Evolutionary conservation across 2,329 filamentous ascomycete species (phyloP), one percentile per base, ranked within the genome.

Genomic region (Aspergillus luchuensis): DNA sequence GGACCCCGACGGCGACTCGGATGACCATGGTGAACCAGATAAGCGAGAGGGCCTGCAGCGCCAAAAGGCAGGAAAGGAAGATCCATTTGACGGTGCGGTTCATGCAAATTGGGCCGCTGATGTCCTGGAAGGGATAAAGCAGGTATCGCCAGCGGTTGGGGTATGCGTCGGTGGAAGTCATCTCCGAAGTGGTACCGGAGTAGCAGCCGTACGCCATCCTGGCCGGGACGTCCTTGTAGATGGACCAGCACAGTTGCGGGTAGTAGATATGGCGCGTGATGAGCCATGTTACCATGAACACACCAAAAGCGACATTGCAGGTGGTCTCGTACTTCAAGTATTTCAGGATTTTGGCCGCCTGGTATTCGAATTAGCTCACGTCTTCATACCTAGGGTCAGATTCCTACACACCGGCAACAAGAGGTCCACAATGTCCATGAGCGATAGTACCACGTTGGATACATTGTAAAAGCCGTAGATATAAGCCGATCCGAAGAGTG

Each of bases 391-490:
- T 17, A 7, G 7, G 17, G 17, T 17, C 8, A 11, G 5, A 15
- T 23, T 2, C 39, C 33, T 36, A 69, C 89, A 74, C 81, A 97
- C 91, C 48, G 94, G 90, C 43, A 99, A 84, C 62, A 97, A 84
- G 54, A 97, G 84, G 72, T 98, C 95, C 50, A 96, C 91, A 56
- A 96, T 84, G 72, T 99, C 95, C 92, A 98, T 97, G 66, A 96
- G 84, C 57, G 92, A 89, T 54, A 99, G 81, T 62, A 98, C 92
- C 51, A 96, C 84, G 71, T 93, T 95, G 57, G 92, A 94, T 28
- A 97, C 91, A 50, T 91, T 89, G 59, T 90, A 96, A 72, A 92
- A 88, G 72, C 94, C 89, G 75, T 96, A 97, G 66, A 88, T 86
- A 75, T 98, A 98, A 66, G 90, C 94, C 33, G 88, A 85, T 59